Conservation (phyloP, 352 stramenopile species). For the Phytophthora palmivora region DNA sequence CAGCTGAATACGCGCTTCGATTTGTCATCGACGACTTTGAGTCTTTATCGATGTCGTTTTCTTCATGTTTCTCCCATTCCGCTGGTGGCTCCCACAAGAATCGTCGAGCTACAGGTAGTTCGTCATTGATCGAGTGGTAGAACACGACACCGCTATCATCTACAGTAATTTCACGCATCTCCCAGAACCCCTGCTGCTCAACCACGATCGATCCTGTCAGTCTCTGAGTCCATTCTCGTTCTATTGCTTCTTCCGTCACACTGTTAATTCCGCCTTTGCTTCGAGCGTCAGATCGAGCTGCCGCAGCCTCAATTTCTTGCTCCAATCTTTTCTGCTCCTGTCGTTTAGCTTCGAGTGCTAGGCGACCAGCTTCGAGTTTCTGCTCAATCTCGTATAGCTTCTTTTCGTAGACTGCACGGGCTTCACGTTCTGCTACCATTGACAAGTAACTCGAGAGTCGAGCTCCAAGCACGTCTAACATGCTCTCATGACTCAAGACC, state of each 20-base stretch:
- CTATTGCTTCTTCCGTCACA: constrained; percentile 10
- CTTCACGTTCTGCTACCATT: constrained; percentile 49
- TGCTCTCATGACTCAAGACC: constrained; percentile 60
- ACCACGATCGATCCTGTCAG: constrained; percentile 51
- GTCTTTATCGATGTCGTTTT: constrained; percentile 25
- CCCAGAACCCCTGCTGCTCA: constrained; percentile 64
- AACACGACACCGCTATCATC: constrained; percentile 68
- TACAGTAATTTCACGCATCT: constrained; percentile 58
- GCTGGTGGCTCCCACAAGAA: constrained; percentile 60
- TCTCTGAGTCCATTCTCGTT: constrained; percentile 58
- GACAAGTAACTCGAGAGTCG: constrained; percentile 53
- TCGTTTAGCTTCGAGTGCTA: constrained; percentile 64
- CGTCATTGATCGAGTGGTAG: constrained; percentile 68
- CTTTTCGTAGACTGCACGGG: constrained; percentile 56
- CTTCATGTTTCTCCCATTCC: constrained; percentile 36
- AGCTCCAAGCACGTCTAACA: constrained; percentile 53
- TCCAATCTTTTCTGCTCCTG: constrained; percentile 72
- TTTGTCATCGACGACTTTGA: constrained; percentile 9
- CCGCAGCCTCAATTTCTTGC: constrained; percentile 51
- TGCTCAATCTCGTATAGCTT: constrained; percentile 71
- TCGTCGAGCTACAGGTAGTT: constrained; percentile 44
- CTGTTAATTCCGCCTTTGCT: constrained; percentile 29
- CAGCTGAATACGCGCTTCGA: constrained; percentile 19
- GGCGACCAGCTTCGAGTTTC: constrained; percentile 64
- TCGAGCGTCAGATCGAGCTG: constrained; percentile 34